Base-by-base conservation (phyloP, 2,329 filamentous ascomycete genomes). In the Pezicula radicicola region DNA sequence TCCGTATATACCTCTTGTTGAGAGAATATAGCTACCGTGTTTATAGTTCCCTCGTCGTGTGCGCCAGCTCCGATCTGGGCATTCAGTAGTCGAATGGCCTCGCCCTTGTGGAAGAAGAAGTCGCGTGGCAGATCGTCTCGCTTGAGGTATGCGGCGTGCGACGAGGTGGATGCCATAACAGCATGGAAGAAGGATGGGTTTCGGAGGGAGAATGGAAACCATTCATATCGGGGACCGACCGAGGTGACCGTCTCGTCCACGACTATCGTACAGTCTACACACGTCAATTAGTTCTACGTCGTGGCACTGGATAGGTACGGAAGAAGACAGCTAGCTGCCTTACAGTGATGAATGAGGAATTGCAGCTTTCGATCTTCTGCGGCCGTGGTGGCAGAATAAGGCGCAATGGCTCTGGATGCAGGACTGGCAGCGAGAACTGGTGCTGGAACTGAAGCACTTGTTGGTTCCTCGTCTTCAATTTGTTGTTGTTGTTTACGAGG, bases 161-260 rank as follows among this genome's bases (percentile, higher is more conserved):
- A 55, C 4, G 51, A 54, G 6, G 50, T 53, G 8, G 51, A 54
- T n/a, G 57, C 54, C 36, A 62, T 56, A 8, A 60, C 18, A 12
- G 53, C 54, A 52, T 61, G 58, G 46, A 61, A 61, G 52, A 60
- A 60, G 6, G 56, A 56, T 41, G 57, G 50, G 47, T 62, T 56
- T 28, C 54, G 46, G 5, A 60, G 53, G 15, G 55, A 56, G 9
- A 62, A 46, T 13, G 56, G 58, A 41, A 59, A 60, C 58, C 59
- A 62, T 48, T 60, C 56, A 30, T 55, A 57, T 41, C 59, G 50
- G 10, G 58, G 58, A 7, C 59, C 59, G 27, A 55, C 52, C 33
- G 46, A 52, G 9, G 55, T 57, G 6, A 61, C 50, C 3, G 51
- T 59, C 2, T 47, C 25, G 27, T 43, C 48, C 3, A 49, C 48